Percentiles rank a stretch among this genome's conserved stretches.
These are phyloP conservation scores for Podila minutissima DNA, from an alignment of 192 early-diverging fungal species.

Conservation along the genomic window DNA sequence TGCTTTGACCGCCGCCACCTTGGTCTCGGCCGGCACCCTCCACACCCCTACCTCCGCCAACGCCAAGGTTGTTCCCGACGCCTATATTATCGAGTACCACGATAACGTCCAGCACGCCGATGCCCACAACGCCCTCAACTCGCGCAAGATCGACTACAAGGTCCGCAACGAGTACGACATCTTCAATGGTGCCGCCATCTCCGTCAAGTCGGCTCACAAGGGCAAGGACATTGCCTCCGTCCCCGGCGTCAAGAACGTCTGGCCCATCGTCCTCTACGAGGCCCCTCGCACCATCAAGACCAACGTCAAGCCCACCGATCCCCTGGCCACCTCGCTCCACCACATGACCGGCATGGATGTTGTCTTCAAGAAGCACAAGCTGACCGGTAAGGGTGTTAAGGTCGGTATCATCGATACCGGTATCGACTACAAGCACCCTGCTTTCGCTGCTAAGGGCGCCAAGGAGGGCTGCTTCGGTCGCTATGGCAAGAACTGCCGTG, in stretches of 20 bases:
- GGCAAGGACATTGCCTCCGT: constrained; percentile 29
- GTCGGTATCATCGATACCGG: constrained; percentile 70
- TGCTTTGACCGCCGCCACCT: constrained; percentile 31
- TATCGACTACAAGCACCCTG: constrained; percentile 68
- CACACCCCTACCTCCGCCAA: constrained; percentile 11
- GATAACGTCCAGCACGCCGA: constrained; percentile 3
- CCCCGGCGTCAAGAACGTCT: constrained; percentile 52
- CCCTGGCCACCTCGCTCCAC: constrained; percentile 40
- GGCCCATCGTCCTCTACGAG: constrained; percentile 49
- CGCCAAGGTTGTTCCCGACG: constrained; percentile 8
- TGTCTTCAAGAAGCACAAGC: constrained; percentile 47
- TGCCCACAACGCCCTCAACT: constrained; percentile 27
- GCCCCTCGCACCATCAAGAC: constrained; percentile 20
- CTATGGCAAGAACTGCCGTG: constrained; percentile 62
- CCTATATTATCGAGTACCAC: constrained; percentile 40
- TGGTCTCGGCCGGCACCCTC: constrained; percentile 45
- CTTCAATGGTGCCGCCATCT: constrained; percentile 59
- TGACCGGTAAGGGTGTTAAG: constrained; percentile 55
- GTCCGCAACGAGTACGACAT: constrained; percentile 57
- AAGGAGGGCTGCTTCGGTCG: constrained; percentile 66
- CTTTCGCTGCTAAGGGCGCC: constrained; percentile 60
- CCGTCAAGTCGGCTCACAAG: constrained; percentile 38
- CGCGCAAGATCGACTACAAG: constrained; percentile 30
- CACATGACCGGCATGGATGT: constrained; percentile 54
- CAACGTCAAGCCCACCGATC: constrained; percentile 18